These are phyloP conservation scores for Delitschia confertaspora DNA, from an alignment of 495 filamentous ascomycete genomes.

Conservation along the genomic window DNA sequence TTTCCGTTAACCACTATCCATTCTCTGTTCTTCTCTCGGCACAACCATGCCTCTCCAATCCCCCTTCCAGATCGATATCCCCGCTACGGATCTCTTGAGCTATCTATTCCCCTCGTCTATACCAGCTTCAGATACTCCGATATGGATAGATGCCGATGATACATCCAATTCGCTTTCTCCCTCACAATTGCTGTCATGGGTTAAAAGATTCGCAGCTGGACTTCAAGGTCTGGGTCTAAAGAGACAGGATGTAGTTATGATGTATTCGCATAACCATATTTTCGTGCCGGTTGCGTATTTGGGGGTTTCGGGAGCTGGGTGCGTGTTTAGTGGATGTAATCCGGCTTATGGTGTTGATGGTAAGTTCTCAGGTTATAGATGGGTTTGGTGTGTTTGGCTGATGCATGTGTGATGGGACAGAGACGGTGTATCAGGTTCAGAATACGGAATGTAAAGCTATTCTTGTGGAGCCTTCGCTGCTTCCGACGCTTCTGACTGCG, in stretches of 20 bases:
- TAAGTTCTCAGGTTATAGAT: constrained; percentile 4
- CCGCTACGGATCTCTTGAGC: constrained; percentile 37
- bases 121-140: constrained; percentile 34
- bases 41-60: constrained; percentile 34
- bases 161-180: constrained; percentile 35
- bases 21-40: too few relatives aligned
- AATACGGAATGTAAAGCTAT: constrained; percentile 37
- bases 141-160: constrained; percentile 43
- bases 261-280: constrained; percentile 42
- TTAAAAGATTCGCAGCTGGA: constrained; percentile 38
- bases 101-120: constrained; percentile 39
- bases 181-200: constrained; percentile 36
- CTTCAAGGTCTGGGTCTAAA: constrained; percentile 34
- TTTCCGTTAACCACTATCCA: too few relatives aligned
- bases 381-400: background rate
- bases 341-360: constrained; percentile 32
- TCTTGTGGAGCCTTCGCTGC: constrained; percentile 36
- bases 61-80: constrained; percentile 37
- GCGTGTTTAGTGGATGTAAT: constrained; percentile 37
- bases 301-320: constrained; percentile 37
- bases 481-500: constrained; percentile 35
- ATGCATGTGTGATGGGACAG: constrained; percentile 12
- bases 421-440: constrained; percentile 32
- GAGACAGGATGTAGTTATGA: constrained; percentile 39
- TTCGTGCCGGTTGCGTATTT: constrained; percentile 43